phyloP scores from a whole-genome alignment of 495 filamentous ascomycete species.

The Penicillium subrubescens region DNA sequence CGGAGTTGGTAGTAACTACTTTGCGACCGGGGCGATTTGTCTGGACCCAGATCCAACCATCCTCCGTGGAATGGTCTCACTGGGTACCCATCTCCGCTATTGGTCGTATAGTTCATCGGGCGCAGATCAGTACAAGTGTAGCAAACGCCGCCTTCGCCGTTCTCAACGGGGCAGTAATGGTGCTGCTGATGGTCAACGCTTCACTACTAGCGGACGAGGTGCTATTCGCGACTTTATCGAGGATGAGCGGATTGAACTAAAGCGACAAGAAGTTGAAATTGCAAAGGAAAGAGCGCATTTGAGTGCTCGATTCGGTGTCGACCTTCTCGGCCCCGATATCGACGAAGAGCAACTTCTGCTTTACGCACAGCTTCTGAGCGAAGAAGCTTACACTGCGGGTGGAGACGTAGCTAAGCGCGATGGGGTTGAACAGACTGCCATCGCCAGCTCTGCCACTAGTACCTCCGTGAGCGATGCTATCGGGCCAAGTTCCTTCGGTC shows the following conservation, averaged over 20 bases:
- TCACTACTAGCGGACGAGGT: conserved; percentile 60
- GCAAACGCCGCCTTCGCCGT: conserved; percentile 63
- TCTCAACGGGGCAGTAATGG: conserved; percentile 61
- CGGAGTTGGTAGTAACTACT: conserved; percentile 74
- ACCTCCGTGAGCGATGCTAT: conserved; percentile 45
- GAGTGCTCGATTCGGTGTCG: conserved; percentile 77
- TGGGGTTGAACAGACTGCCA: conserved; percentile 34
- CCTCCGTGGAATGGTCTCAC: conserved; percentile 87
- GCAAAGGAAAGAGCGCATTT: conserved; percentile 65
- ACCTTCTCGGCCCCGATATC: conserved; percentile 68
- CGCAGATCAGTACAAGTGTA: conserved; percentile 64
- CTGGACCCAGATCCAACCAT: conserved; percentile 88
- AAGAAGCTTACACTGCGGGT: conserved; percentile 64
- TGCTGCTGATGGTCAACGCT: conserved; percentile 52
- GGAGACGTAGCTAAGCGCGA: conserved; percentile 59
- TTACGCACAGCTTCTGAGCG: conserved; percentile 85
- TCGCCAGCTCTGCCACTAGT: conserved; percentile 51
- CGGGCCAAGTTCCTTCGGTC: conserved; percentile 52
- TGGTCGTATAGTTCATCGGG: conserved; percentile 86
- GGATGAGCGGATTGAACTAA: conserved; percentile 77
- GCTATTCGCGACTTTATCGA: conserved; percentile 77
- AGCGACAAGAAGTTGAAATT: conserved; percentile 68
- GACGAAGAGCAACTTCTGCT: conserved; percentile 86
- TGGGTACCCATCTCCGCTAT: conserved; percentile 84
- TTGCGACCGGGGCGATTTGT: conserved; percentile 78